phyloP scores from a whole-genome alignment of 139 green algal species.

The Chlamydomonas eustigma region DNA sequence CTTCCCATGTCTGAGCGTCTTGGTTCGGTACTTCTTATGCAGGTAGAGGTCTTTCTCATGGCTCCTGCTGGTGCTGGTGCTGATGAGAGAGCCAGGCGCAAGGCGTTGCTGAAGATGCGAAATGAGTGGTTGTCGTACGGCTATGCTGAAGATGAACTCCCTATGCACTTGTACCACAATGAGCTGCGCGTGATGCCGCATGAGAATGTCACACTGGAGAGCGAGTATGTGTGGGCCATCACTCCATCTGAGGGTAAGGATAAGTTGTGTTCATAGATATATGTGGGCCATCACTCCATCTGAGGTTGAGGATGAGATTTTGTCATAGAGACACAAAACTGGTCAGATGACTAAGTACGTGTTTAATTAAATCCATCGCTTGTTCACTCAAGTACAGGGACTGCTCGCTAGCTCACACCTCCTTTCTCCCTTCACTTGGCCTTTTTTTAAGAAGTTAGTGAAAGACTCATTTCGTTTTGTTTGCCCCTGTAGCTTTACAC shows the following conservation, averaged over 20 bases:
- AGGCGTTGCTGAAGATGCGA: conserved; percentile 34
- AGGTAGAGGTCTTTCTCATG: conserved; percentile 57
- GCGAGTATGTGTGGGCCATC: conserved; percentile 24
- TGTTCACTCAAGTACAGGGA: too few relatives aligned
- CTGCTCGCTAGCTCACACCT: too few relatives aligned
- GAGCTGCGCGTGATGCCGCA: conserved; percentile 4
- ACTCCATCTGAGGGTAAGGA: conserved; percentile 4
- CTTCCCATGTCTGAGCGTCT: too few relatives aligned
- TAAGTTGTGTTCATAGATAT: too few relatives aligned
- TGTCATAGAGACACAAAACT: too few relatives aligned
- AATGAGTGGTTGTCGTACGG: conserved; percentile 26
- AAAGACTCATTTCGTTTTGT: too few relatives aligned
- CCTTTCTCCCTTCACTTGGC: too few relatives aligned
- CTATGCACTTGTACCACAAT: conserved; percentile 1
- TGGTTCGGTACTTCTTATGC: neutral
- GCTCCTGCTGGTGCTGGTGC: conserved; percentile 24
- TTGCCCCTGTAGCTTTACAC: neutral
- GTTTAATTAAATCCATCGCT: too few relatives aligned
- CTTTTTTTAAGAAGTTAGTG: too few relatives aligned
- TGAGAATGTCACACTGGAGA: neutral
- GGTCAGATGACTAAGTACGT: too few relatives aligned
- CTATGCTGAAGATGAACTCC: conserved; percentile 23
- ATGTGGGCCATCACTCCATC: too few relatives aligned
- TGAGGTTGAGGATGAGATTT: too few relatives aligned
- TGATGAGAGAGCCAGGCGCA: conserved; percentile 16